Evolutionary conservation across 352 stramenopile genomes (phyloP).

Genomic region (Pythium dissotocum): DNA sequence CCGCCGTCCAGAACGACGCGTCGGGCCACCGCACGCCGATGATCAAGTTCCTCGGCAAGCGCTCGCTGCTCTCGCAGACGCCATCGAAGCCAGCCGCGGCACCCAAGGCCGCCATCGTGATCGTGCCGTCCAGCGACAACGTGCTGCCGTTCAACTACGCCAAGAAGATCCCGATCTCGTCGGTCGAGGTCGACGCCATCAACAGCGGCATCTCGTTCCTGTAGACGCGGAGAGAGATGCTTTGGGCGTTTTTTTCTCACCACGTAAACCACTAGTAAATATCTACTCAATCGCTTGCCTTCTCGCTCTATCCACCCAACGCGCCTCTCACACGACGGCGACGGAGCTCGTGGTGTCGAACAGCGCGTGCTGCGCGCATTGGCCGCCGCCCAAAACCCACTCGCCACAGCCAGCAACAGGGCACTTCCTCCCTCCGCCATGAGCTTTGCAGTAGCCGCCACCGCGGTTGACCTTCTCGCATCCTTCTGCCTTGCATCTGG

Average conservation of each 20-base stretch:
- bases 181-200: constrained; percentile 71
- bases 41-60: constrained; percentile 76
- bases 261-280: constrained; percentile 3
- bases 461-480: constrained; percentile 80
- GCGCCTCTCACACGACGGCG: constrained; percentile 36
- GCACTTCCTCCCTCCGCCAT: constrained; percentile 83
- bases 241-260: background rate
- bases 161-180: constrained; percentile 69
- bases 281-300: background rate
- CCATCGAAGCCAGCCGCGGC: constrained; percentile 30
- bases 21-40: constrained; percentile 53
- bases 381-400: constrained; percentile 70
- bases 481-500: constrained; percentile 59
- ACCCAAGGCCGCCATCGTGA: constrained; percentile 20
- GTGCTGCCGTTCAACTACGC: constrained; percentile 66
- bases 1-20: constrained; percentile 23
- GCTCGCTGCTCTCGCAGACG: constrained; percentile 52
- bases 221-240: constrained; percentile 33
- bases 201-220: constrained; percentile 79
- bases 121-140: constrained; percentile 49
- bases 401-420: constrained; percentile 53
- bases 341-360: constrained; percentile 31
- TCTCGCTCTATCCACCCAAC: background rate
- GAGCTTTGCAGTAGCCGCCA: constrained; percentile 75
- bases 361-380: constrained; percentile 63